Conservation (phyloP, 2,329 filamentous ascomycete species). For the Hypoxylon sp. region DNA sequence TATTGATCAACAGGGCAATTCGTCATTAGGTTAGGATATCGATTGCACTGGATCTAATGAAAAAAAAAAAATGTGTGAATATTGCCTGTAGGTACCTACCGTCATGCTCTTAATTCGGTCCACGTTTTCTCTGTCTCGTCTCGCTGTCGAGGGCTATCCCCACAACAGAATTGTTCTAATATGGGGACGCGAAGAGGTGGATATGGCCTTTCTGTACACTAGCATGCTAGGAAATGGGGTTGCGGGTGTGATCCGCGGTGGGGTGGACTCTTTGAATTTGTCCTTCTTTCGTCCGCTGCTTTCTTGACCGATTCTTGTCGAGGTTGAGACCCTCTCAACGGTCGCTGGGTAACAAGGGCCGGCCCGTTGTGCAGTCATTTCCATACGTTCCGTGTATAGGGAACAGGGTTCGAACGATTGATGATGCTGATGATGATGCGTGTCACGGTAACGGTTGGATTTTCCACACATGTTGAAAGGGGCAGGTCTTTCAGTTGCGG, state of each 20-base stretch:
- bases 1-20: slow-evolving; percentile 33
- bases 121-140: slow-evolving; percentile 38
- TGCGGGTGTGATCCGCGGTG: slow-evolving; percentile 42
- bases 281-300: slow-evolving; percentile 25
- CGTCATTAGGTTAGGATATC: slow-evolving; percentile 20
- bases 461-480: slow-evolving; percentile 19
- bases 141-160: slow-evolving; percentile 27
- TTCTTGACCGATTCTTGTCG: slow-evolving; percentile 41
- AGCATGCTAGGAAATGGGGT: slow-evolving; percentile 28
- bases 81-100: slow-evolving; percentile 9
- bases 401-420: slow-evolving; percentile 19
- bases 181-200: slow-evolving; percentile 41
- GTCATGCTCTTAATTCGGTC: slow-evolving; percentile 30
- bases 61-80: slow-evolving; percentile 18
- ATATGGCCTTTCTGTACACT: slow-evolving; percentile 18
- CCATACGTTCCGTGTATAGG: slow-evolving; percentile 23
- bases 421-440: slow-evolving; percentile 19
- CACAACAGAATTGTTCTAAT: slow-evolving; percentile 40
- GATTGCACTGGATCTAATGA: slow-evolving; percentile 13
- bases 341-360: slow-evolving; percentile 34
- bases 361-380: slow-evolving; percentile 41
- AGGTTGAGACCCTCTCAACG: slow-evolving; percentile 19
- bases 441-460: slow-evolving; percentile 24
- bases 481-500: slow-evolving; percentile 25
- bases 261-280: slow-evolving; percentile 25